These are phyloP conservation scores for Phaeosphaeriaceae sp. DNA, from an alignment of 2,329 filamentous ascomycete genomes.

Conservation along the genomic window DNA sequence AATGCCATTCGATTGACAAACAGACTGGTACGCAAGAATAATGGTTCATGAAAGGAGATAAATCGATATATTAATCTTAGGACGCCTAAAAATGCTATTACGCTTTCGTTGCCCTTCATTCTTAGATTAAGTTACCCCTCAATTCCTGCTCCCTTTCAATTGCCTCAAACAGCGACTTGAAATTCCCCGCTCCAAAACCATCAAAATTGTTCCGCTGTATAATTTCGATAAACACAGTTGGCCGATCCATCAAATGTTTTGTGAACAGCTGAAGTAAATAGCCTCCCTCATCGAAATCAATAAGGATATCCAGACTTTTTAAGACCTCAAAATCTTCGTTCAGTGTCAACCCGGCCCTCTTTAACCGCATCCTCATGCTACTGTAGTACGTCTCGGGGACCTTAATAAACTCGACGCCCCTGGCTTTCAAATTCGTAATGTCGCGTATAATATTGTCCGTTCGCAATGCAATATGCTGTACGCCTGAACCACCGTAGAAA, in stretches of 20 bases:
- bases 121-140: slow-evolving; percentile 72
- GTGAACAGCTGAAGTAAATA: slow-evolving; percentile 73
- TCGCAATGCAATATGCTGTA: slow-evolving; percentile 90
- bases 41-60: no score
- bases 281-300: slow-evolving; percentile 92
- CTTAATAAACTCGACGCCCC: slow-evolving; percentile 90
- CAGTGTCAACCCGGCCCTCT: slow-evolving; percentile 65
- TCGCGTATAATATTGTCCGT: slow-evolving; percentile 79
- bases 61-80: no score
- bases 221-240: slow-evolving; percentile 95
- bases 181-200: slow-evolving; percentile 93
- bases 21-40: background rate
- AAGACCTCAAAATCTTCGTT: slow-evolving; percentile 81
- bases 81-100: background rate
- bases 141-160: slow-evolving; percentile 91
- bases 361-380: slow-evolving; percentile 74
- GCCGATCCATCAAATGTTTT: slow-evolving; percentile 87
- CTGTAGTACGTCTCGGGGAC: slow-evolving; percentile 89
- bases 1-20: no score
- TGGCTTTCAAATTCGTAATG: slow-evolving; percentile 79
- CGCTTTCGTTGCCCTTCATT: background rate
- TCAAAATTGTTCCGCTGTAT: slow-evolving; percentile 91
- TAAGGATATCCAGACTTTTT: slow-evolving; percentile 80
- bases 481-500: slow-evolving; percentile 87
- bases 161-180: slow-evolving; percentile 93